Base-by-base conservation (phyloP, 192 early-diverging fungal genomes). In the Linnemannia schmuckeri region DNA sequence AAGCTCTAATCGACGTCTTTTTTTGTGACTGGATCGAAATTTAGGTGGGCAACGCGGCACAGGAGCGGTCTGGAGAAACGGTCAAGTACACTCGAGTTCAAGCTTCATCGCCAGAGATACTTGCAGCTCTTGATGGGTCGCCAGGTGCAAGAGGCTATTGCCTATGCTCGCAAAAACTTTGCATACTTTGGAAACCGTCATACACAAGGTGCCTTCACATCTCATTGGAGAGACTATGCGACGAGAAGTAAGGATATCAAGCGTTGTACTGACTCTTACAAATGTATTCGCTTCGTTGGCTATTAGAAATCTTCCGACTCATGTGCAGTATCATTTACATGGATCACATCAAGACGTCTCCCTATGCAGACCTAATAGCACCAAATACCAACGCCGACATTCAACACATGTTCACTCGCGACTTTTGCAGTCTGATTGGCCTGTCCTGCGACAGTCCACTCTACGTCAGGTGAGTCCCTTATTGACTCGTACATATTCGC, bases 1-100 rank as follows among this genome's bases (percentile, higher is more conserved):
- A n/a, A 42, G 49, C 52, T 61, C 15, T 35, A 42, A 68, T n/a
- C 74, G 46, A 66, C 22, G 35, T 17, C 40, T 61, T 33, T 37
- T 52, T 52, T 63, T 57, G n/a, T 66, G 61, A 66, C 30, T 66
- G 27, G 13, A 66, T 66, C 10, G 61, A 66, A 66, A 20, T 69
- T 2, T 70, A 94, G 93, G 41, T 99, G 99, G 99, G 94, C 97
- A 13, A 76, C 78, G 37, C 63, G 72, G 42, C 88, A 97, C 75
- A 80, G 92, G 3, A 88, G 87, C 1, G 90, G 88, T 55, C 89
- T 99, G 55, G 88, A 89, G 44, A 87, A 80, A 24, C 78, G 88
- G 33, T 93, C 91, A 8, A 94, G 93, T 13, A 80, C 83, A 15
- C 91, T 99, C n/a, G 97, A 97, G 88, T 99, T 99, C 89, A 85